Evolutionary conservation across 2,329 filamentous ascomycete species (phyloP).

Genomic region (Endoconidiophora polonica): DNA sequence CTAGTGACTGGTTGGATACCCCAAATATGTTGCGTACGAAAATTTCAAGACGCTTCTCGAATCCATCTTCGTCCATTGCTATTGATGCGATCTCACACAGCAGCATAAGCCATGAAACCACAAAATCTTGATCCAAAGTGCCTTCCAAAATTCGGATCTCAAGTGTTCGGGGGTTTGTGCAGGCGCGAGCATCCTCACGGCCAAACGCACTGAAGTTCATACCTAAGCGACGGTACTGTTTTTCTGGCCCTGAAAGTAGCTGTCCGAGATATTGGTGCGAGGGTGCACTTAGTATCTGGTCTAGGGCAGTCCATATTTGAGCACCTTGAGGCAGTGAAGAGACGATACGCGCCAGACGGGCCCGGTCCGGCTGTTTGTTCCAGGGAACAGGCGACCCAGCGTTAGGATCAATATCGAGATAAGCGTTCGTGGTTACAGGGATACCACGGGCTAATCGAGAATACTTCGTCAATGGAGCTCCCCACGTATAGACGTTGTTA

Average conservation of each 20-base stretch:
- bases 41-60: no score
- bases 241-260: conserved; percentile 21
- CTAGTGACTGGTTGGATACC: no score
- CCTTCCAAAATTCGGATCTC: conserved; percentile 26
- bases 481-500: conserved; percentile 23
- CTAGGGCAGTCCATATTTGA: conserved; percentile 15
- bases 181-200: conserved; percentile 21
- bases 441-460: conserved; percentile 11
- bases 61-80: conserved; percentile 14
- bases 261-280: conserved; percentile 20
- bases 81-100: conserved; percentile 20
- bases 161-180: conserved; percentile 21
- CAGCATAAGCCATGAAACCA: conserved; percentile 22
- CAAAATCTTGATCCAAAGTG: conserved; percentile 17
- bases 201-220: conserved; percentile 27
- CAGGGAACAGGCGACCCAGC: background rate
- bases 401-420: background rate
- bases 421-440: background rate
- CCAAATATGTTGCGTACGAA: no score
- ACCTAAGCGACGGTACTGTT: conserved; percentile 22
- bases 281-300: conserved; percentile 18
- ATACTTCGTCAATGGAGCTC: conserved; percentile 14
- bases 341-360: no score
- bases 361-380: no score
- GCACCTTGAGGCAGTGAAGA: no score